A percentile compares a stretch with the other conserved stretches of the same genome.
Evolutionary conservation across 495 filamentous ascomycete genomes (phyloP).

Genomic region (Annulohypoxylon nitens): DNA sequence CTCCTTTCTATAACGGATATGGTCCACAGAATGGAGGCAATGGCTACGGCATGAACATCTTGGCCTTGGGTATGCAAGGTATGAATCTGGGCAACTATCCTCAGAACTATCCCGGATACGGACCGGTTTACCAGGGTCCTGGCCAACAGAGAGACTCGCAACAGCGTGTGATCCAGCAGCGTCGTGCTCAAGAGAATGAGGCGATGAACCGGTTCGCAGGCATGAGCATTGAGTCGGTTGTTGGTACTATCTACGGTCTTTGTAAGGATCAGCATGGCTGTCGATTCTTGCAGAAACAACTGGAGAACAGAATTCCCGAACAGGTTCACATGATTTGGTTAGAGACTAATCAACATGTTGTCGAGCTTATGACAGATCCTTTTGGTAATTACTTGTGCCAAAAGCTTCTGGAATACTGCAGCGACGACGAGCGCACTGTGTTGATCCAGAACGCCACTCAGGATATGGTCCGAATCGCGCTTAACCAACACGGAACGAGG

Average conservation of each 20-base stretch:
- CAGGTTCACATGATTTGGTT: constrained; percentile 92
- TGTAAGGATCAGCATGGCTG: constrained; percentile 99
- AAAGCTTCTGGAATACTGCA: constrained; percentile 93
- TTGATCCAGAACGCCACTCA: constrained; percentile 89
- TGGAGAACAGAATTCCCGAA: constrained; percentile 88
- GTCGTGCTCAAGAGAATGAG: constrained; percentile 74
- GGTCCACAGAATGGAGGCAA: constrained; percentile 39
- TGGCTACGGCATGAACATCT: constrained; percentile 66
- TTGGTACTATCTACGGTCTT: constrained; percentile 83
- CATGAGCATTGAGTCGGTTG: constrained; percentile 79
- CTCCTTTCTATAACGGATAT: constrained; percentile 58
- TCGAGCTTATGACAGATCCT: constrained; percentile 98
- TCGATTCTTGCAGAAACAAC: constrained; percentile 92
- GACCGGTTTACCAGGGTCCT: constrained; percentile 60
- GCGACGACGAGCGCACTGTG: constrained; percentile 91
- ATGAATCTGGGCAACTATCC: constrained; percentile 67
- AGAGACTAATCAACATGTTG: constrained; percentile 90
- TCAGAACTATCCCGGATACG: constrained; percentile 63
- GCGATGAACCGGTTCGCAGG: constrained; percentile 80
- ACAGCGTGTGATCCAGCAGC: constrained; percentile 76
- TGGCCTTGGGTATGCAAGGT: constrained; percentile 70
- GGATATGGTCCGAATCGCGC: constrained; percentile 88
- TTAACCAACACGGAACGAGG: constrained; percentile 96
- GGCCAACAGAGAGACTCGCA: constrained; percentile 72
- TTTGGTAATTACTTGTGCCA: constrained; percentile 99